These are phyloP conservation scores for Beauveria asiatica DNA, from an alignment of 2,329 filamentous ascomycete species.

Conservation along the genomic window DNA sequence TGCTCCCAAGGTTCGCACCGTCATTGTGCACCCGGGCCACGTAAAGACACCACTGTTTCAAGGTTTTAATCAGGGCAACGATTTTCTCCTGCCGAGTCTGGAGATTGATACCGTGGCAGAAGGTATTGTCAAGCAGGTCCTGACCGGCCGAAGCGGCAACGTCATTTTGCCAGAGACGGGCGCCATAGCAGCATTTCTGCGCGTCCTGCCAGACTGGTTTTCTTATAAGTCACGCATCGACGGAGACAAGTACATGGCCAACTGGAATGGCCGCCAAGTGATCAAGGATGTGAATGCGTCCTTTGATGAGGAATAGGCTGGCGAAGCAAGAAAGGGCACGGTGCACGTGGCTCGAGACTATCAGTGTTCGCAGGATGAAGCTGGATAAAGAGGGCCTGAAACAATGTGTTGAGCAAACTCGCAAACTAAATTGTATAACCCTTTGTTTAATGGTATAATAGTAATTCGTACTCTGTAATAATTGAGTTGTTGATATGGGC, in stretches of 20 bases:
- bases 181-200: slow-evolving; percentile 32
- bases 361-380: not conserved
- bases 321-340: slow-evolving; percentile 25
- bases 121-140: slow-evolving; percentile 40
- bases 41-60: slow-evolving; percentile 28
- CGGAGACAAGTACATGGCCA: slow-evolving; percentile 31
- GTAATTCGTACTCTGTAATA: not conserved
- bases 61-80: slow-evolving; percentile 47
- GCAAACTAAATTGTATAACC: not conserved
- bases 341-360: slow-evolving; percentile 27
- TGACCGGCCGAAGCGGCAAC: slow-evolving; percentile 38
- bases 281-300: slow-evolving; percentile 35
- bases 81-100: slow-evolving; percentile 26
- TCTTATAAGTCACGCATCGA: slow-evolving; percentile 42
- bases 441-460: not conserved
- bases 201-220: slow-evolving; percentile 55
- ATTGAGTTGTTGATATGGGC: not conserved
- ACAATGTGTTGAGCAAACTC: not conserved
- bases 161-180: slow-evolving; percentile 37
- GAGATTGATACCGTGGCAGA: slow-evolving; percentile 34
- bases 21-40: slow-evolving; percentile 51
- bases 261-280: slow-evolving; percentile 39
- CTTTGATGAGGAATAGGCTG: slow-evolving; percentile 22
- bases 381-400: not conserved
- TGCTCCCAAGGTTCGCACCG: slow-evolving; percentile 55